Evolutionary conservation across 1,139 yeast species (phyloP).

Genomic region (Eremothecium coryli): DNA sequence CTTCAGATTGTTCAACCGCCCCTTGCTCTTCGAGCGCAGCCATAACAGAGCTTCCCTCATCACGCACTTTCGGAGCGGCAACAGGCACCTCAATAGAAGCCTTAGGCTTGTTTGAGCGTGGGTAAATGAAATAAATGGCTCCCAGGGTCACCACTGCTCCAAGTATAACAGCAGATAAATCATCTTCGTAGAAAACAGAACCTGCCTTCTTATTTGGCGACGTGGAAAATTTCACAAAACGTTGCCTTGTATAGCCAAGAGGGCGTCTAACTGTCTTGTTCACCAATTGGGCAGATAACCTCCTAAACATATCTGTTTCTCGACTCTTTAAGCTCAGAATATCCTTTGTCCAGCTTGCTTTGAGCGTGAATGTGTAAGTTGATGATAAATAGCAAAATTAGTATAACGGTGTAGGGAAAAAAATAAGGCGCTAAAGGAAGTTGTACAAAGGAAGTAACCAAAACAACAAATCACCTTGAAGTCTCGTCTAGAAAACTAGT

Average conservation of each 20-base stretch:
- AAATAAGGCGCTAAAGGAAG: too few relatives aligned
- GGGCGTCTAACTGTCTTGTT: not conserved
- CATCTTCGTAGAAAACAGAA: not conserved
- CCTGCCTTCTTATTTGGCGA: not conserved
- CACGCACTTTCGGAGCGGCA: not conserved
- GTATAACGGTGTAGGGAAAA: too few relatives aligned
- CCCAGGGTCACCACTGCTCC: conserved; percentile 7
- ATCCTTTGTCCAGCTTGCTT: too few relatives aligned
- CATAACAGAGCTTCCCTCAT: not conserved
- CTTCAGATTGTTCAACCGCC: conserved; percentile 1
- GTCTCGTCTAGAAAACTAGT: too few relatives aligned
- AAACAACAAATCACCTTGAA: too few relatives aligned
- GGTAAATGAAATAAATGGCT: conserved; percentile 7
- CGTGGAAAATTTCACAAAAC: not conserved
- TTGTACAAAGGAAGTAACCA: too few relatives aligned
- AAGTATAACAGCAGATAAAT: conserved; percentile 5
- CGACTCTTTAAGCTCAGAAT: too few relatives aligned
- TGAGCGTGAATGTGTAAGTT: too few relatives aligned
- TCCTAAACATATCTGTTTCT: too few relatives aligned
- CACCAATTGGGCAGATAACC: not conserved
- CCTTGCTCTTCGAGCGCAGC: not conserved
- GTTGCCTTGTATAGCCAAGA: not conserved
- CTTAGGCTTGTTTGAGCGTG: conserved; percentile 5
- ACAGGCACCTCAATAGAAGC: not conserved
- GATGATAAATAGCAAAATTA: too few relatives aligned